Evolutionary conservation across 441 rosid genomes (phyloP), one percentile per base, ranked within the genome.

Genomic region (Brassica balearica): DNA sequence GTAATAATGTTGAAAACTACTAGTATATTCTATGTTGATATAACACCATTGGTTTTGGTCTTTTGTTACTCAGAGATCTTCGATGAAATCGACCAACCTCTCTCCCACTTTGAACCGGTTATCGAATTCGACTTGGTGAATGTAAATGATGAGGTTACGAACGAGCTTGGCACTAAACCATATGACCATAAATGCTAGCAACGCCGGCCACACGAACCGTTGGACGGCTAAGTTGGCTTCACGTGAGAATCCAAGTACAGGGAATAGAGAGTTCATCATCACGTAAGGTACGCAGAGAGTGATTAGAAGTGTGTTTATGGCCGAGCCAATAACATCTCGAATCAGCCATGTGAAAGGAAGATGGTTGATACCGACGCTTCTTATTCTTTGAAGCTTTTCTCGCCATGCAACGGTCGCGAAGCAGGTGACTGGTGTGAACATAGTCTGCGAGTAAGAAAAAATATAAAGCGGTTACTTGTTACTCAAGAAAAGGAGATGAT

Each of bases 101-200:
- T 68, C 74, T 5, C 75, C 79, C 53, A 79, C 78, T 68, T 15
- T 23, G 53, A 63, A 79, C 7, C 71, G 78, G 10, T 69, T 27
- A 55, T 73, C 34, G 15, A 62, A 73, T 61, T 51, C 59, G 25
- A 74, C 12, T 12, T 14, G 59, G 75, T 79, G 82, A 73, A 68
- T 23, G 71, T 69, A 62, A 1, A 64, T 12, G 12, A 79, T 62
- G 20, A 79, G 38, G 8, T 22, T 41, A 32, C 62, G 51, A 23
- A 20, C 38, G 9, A 55, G 23, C 78, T 73, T 74, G n/a, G 25
- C 61, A n/a, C 23, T n/a, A 1, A 74, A 63, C 71, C 79, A 74
- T 9, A 69, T 10, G 14, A 19, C n/a, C 1, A 68, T 12, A 9
- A 64, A 23, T 3, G 63, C 25, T 32, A 46, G 22, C 1, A 53